These are phyloP conservation scores for Lathyrus tuberosus DNA, from an alignment of 306 rosid species.

Conservation along the genomic window DNA sequence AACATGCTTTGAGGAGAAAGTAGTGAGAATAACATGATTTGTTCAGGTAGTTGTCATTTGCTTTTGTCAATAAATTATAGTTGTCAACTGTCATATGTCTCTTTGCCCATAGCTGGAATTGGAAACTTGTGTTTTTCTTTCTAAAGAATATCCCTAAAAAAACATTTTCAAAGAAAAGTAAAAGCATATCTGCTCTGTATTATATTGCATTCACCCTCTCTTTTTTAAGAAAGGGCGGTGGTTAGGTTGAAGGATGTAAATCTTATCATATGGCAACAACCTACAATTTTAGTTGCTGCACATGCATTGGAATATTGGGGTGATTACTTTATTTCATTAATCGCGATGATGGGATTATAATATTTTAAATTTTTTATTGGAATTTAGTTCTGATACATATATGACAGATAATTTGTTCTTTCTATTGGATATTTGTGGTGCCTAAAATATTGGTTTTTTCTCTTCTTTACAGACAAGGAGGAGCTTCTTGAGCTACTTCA, in stretches of 20 bases:
- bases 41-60: neutral
- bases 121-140: conserved; percentile 24
- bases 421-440: conserved; percentile 11
- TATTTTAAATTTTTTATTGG: neutral
- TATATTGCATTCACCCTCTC: neutral
- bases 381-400: neutral
- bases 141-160: neutral
- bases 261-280: conserved; percentile 4
- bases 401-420: neutral
- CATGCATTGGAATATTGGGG: conserved; percentile 40
- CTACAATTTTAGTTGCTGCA: conserved; percentile 40
- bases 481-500: conserved; percentile 85
- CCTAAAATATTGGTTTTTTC: neutral
- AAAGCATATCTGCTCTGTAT: neutral
- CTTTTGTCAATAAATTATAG: neutral
- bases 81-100: conserved; percentile 14
- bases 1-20: conserved; percentile 12
- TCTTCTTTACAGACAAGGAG: conserved; percentile 61
- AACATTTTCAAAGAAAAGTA: neutral
- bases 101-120: conserved; percentile 23
- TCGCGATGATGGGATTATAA: neutral
- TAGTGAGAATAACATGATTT: conserved; percentile 1
- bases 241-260: conserved; percentile 31
- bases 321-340: conserved; percentile 29
- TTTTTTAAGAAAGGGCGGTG: conserved; percentile 30